Evolutionary conservation across 2,329 filamentous ascomycete species (phyloP).

Genomic region (Fusarium zealandicum): DNA sequence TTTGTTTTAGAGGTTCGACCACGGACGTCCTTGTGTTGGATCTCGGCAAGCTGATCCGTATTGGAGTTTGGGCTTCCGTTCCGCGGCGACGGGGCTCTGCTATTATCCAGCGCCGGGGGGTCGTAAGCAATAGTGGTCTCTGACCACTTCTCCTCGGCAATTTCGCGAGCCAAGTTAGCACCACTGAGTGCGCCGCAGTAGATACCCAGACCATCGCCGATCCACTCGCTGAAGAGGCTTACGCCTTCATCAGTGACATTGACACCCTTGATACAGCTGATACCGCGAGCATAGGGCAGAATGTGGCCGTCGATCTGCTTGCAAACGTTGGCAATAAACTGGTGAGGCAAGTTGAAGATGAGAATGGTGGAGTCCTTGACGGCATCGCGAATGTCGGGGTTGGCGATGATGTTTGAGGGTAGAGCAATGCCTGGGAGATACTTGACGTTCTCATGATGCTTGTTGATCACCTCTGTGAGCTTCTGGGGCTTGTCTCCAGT

Average conservation of each 20-base stretch:
- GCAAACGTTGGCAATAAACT: slow-evolving; percentile 91
- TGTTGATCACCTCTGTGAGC: slow-evolving; percentile 91
- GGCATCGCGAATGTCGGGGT: slow-evolving; percentile 79
- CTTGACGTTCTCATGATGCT: slow-evolving; percentile 93
- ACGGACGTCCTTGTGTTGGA: slow-evolving; percentile 73
- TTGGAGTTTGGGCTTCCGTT: slow-evolving; percentile 57
- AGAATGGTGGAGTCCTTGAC: slow-evolving; percentile 87
- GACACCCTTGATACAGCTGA: slow-evolving; percentile 98
- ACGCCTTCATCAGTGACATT: slow-evolving; percentile 88
- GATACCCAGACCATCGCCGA: slow-evolving; percentile 88
- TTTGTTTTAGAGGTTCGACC: slow-evolving; percentile 72
- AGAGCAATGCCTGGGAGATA: slow-evolving; percentile 91
- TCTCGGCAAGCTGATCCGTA: slow-evolving; percentile 60
- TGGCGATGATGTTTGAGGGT: slow-evolving; percentile 83
- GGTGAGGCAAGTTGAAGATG: slow-evolving; percentile 95
- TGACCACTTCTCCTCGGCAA: slow-evolving; percentile 94
- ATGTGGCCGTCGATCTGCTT: slow-evolving; percentile 86
- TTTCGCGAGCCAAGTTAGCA: slow-evolving; percentile 95
- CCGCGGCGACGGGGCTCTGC: slow-evolving; percentile 68
- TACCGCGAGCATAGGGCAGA: slow-evolving; percentile 87
- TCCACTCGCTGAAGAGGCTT: slow-evolving; percentile 91
- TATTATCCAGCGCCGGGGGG: slow-evolving; percentile 83
- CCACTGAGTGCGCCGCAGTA: slow-evolving; percentile 96
- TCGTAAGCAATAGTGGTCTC: slow-evolving; percentile 98
- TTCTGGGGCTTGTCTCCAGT: slow-evolving; percentile 76